Percentiles rank a stretch among this genome's conserved stretches.
Evolutionary conservation across 2,329 filamentous ascomycete genomes (phyloP).

Genomic region (Clarireedia monteithiana): DNA sequence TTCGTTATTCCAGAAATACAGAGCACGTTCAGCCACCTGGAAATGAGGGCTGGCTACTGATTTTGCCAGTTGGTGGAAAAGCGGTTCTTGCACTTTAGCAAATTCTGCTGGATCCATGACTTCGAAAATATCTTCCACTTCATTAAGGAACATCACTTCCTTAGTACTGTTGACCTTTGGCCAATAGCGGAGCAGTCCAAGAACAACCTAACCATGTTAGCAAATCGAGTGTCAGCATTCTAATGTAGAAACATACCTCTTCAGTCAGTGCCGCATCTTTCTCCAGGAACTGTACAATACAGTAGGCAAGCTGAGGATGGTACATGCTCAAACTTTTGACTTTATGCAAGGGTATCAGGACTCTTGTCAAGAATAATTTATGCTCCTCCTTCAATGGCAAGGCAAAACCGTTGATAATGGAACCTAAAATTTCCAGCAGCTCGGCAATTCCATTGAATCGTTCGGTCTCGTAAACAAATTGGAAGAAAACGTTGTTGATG

Average conservation of each 20-base stretch:
- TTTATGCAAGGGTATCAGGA: constrained; percentile 90
- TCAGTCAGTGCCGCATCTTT: constrained; percentile 96
- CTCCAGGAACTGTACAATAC: constrained; percentile 96
- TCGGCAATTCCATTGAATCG: constrained; percentile 98
- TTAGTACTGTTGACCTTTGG: constrained; percentile 99
- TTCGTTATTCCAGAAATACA: constrained; percentile 99
- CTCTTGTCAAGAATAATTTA: constrained; percentile 92
- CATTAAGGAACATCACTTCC: constrained; percentile 99
- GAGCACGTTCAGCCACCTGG: constrained; percentile 91
- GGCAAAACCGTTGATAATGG: constrained; percentile 98
- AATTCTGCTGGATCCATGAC: constrained; percentile 99
- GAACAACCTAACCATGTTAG: constrained; percentile 59
- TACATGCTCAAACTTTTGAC: constrained; percentile 99
- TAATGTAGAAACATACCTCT: constrained; percentile 55
- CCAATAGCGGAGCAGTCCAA: constrained; percentile 93
- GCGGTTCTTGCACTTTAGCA: constrained; percentile 93
- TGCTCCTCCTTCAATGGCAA: constrained; percentile 96
- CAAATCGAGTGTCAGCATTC: neutral
- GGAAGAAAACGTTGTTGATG: constrained; percentile 99
- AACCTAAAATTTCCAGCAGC: constrained; percentile 90
- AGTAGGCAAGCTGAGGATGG: constrained; percentile 95
- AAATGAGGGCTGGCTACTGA: constrained; percentile 98
- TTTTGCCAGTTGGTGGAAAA: constrained; percentile 96
- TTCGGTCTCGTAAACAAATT: constrained; percentile 98
- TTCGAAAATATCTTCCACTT: constrained; percentile 98